Base-by-base conservation (phyloP, 2,329 filamentous ascomycete genomes). In the Orbilia quercus region DNA sequence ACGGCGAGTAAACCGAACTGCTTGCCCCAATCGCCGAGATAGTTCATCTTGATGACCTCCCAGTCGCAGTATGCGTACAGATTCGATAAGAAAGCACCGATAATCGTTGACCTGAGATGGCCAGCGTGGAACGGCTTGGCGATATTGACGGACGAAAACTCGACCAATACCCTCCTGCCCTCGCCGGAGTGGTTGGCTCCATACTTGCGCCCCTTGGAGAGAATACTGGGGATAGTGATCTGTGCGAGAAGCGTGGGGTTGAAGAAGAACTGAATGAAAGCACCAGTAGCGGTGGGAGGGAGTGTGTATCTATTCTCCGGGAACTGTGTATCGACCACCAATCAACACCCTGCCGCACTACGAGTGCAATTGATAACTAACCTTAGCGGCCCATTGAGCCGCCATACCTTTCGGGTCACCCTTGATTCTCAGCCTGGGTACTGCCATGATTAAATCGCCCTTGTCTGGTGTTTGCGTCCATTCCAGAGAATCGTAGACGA, bases 101-200 rank as follows among this genome's bases (percentile, higher is more conserved):
- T 90, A 75, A 92, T 91, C 55, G 90, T 92, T 78, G 88, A 91
- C 77, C 90, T 85, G 76, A 92, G 82, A 82, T 93, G 90, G 4
- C 88, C 88, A 20, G 88, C 89, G 78, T 91, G 88, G 81, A 92
- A 92, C 20, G 89, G 91, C 82, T 94, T 94, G 48, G 91, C 91
- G 71, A 95, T 92, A 80, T 95, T 95, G 55, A 91, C 91, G 6
- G 90, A 92, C 6, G 89, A 92, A 81, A 94, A 95, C 79, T 95
- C 91, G 77, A 95, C 86, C 57, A 95, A 86, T 42, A 88, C 85
- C 73, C 85, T 86, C 84, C 91, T 91, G 12, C 77, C 77, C 77
- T 83, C 83, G 74, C 85, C 87, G 70, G 85, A 83, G 57, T 82
- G 84, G 81, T 90, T 89, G 80, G 84, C 85, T 74, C 91, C 91